Percentiles rank a stretch among this genome's conserved stretches.
These are phyloP conservation scores for Tremellales sp. DNA, from an alignment of 1,284 basidiomycete species.

Conservation along the genomic window DNA sequence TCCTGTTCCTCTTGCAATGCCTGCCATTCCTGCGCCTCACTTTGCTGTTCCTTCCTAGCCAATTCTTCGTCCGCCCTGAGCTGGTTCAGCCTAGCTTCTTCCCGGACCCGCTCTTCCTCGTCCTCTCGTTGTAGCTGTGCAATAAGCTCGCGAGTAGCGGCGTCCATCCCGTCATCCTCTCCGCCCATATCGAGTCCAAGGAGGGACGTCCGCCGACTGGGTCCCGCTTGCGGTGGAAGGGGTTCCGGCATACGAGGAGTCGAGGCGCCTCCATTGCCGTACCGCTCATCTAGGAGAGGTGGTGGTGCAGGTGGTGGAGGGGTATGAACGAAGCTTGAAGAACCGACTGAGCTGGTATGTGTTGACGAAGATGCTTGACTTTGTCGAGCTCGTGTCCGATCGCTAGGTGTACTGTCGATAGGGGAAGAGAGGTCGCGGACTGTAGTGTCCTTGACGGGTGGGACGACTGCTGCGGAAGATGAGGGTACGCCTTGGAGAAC, in stretches of 20 bases:
- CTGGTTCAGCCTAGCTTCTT: conserved; percentile 25
- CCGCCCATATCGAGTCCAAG: conserved; percentile 9
- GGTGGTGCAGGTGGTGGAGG: not conserved
- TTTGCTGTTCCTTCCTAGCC: conserved; percentile 42
- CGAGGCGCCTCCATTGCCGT: not conserved
- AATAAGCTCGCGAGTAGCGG: conserved; percentile 30
- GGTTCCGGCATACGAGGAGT: not conserved
- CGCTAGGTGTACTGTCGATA: conserved; percentile 10
- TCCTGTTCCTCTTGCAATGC: conserved; percentile 11
- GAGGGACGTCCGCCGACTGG: not conserved
- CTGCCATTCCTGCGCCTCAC: conserved; percentile 24
- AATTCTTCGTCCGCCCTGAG: conserved; percentile 36
- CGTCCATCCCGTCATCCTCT: conserved; percentile 29
- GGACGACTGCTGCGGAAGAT: conserved; percentile 38
- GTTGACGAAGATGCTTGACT: not conserved
- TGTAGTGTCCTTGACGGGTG: conserved; percentile 11
- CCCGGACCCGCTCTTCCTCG: conserved; percentile 26
- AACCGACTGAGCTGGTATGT: not conserved
- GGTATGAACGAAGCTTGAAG: not conserved
- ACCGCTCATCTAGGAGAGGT: not conserved
- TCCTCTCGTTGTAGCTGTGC: conserved; percentile 32
- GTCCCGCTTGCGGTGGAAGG: not conserved
- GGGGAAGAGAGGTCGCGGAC: conserved; percentile 1
- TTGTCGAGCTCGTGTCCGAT: conserved; percentile 9
- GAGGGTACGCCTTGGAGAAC: conserved; percentile 50